These are phyloP conservation scores for Kwoniella dejecticola DNA, from an alignment of 768 basidiomycete genomes.

Conservation along the genomic window DNA sequence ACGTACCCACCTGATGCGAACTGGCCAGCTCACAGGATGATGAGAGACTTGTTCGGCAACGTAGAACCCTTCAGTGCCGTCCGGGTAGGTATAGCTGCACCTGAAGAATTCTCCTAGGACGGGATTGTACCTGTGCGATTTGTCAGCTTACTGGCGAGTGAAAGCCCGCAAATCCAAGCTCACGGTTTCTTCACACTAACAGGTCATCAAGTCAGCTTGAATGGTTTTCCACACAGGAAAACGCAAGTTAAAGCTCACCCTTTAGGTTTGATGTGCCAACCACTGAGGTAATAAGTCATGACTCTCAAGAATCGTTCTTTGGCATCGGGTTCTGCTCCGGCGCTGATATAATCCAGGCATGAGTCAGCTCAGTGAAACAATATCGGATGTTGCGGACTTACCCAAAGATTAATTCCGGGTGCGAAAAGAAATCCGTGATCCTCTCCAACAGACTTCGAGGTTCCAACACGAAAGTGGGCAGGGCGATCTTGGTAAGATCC, in stretches of 20 bases:
- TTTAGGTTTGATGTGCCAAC: constrained; percentile 99
- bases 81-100: constrained; percentile 86
- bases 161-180: constrained; percentile 53
- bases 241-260: constrained; percentile 59
- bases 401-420: constrained; percentile 74
- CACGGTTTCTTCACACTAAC: constrained; percentile 89
- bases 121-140: constrained; percentile 77
- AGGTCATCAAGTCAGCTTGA: constrained; percentile 1
- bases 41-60: constrained; percentile 87
- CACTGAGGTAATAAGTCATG: constrained; percentile 92
- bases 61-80: constrained; percentile 92
- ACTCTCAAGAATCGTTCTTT: constrained; percentile 91
- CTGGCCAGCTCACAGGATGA: constrained; percentile 38
- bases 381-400: constrained; percentile 24
- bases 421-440: constrained; percentile 99
- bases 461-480: constrained; percentile 79
- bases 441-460: constrained; percentile 96
- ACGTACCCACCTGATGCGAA: neutral
- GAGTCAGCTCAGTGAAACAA: constrained; percentile 5
- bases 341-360: too few species aligned
- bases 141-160: neutral
- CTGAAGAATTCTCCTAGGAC: constrained; percentile 97
- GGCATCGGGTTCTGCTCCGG: constrained; percentile 74
- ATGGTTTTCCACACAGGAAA: neutral
- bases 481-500: constrained; percentile 93